phyloP scores from a whole-genome alignment of 192 early-diverging fungal genomes.

The Radiomyces spectabilis region DNA sequence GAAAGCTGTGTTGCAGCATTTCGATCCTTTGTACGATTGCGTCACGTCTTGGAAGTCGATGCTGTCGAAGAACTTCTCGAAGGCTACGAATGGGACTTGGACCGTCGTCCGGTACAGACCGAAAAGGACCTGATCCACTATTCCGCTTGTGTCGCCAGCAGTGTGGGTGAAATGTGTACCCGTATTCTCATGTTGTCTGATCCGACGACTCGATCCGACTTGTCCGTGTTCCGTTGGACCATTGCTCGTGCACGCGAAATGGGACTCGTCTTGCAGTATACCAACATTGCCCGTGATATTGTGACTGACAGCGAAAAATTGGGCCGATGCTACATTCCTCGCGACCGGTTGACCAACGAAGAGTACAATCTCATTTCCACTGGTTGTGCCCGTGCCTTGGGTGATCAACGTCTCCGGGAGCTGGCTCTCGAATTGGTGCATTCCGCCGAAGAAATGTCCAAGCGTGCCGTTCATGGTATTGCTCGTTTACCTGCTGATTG shows the following conservation, averaged over 20 bases:
- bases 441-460: slow-evolving; percentile 17
- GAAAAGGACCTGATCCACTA: slow-evolving; percentile 19
- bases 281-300: slow-evolving; percentile 47
- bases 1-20: slow-evolving; percentile 7
- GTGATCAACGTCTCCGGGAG: slow-evolving; percentile 7
- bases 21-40: slow-evolving; percentile 14
- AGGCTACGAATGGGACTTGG: slow-evolving; percentile 29
- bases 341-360: slow-evolving; percentile 13
- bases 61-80: slow-evolving; percentile 24
- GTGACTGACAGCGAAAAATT: slow-evolving; percentile 34
- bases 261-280: slow-evolving; percentile 33
- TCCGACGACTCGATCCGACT: not conserved
- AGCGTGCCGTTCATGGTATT: slow-evolving; percentile 18
- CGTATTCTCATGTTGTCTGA: slow-evolving; percentile 14
- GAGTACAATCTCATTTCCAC: not conserved
- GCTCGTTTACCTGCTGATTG: slow-evolving; percentile 16
- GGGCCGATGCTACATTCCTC: slow-evolving; percentile 37
- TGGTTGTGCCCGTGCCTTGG: slow-evolving; percentile 11
- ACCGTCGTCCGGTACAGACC: slow-evolving; percentile 3
- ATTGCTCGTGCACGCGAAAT: slow-evolving; percentile 23
- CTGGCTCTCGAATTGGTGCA: slow-evolving; percentile 11
- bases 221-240: no score
- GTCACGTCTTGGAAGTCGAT: slow-evolving; percentile 7
- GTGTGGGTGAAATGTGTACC: slow-evolving; percentile 33
- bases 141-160: slow-evolving; percentile 26